Evolutionary conservation across 345 rosid genomes (phyloP), one percentile per base, ranked within the genome.

Genomic region (Linum trigynum): DNA sequence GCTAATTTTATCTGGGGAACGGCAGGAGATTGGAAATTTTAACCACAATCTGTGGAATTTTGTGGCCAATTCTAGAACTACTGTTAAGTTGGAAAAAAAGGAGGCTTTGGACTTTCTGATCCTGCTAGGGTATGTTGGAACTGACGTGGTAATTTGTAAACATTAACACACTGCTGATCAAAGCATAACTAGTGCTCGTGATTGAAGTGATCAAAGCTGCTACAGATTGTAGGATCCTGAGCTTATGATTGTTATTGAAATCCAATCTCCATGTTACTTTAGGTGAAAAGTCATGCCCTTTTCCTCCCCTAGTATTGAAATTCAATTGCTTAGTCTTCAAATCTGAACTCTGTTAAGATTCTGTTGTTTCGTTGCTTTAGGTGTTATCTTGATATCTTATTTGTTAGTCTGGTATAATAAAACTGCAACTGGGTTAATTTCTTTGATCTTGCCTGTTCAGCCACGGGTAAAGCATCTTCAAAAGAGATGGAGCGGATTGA

Each of bases 401-500:
- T 53, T 55, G 11, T 37, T 39, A 50, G n/a, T 15, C 16, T 12
- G 7, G 48, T 58, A 35, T 17, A 32, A 64, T 5, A 43, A 53
- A 36, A 38, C 62, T 61, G 39, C 64, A 55, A 68, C 62, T 38
- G 6, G 23, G 14, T 59, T 35, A 48, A n/a, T 64, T 3, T 58
- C 50, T 32, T 14, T 76, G 61, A 17, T 57, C 38, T 57, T 7
- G 32, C 32, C 53, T 70, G 51, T 73, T 61, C 80, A 88, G 99
- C 89, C 65, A 81, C 96, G 65, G 83, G 95, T 65, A 94, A 83
- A 83, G 89, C 96, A 59, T 83, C 87, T 78, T 85, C 87, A 32
- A 90, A 87, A 72, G 99, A 90, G 82, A 85, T 90, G 89, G 97
- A 90, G 67, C 83, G 97, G 75, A 88, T 88, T 15, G 97, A 94